A percentile compares a stretch with the other conserved stretches of the same genome.
Evolutionary conservation across 1,284 basidiomycete species (phyloP).

Genomic region (Exobasidium cylindrosporum): DNA sequence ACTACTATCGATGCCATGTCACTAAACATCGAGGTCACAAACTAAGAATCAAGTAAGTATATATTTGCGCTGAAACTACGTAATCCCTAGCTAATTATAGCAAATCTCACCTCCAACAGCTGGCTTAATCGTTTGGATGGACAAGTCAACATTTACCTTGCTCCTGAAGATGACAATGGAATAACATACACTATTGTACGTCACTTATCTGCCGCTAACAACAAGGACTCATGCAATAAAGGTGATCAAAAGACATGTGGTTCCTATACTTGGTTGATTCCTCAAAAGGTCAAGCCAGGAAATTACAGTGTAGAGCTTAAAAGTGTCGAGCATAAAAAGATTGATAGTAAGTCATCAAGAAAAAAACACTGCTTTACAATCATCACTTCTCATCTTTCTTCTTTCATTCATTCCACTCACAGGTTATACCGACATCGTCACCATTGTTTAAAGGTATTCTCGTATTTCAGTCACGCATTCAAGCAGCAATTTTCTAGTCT

Average conservation of each 20-base stretch:
- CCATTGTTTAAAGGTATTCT: too few species aligned
- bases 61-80: too few species aligned
- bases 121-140: slow-evolving; percentile 6
- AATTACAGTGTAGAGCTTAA: slow-evolving; percentile 2
- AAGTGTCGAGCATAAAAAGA: neutral
- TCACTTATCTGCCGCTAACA: neutral
- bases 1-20: slow-evolving; percentile 8
- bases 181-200: slow-evolving; percentile 5
- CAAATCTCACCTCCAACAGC: too few species aligned
- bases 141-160: neutral
- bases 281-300: neutral
- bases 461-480: too few species aligned
- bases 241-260: slow-evolving; percentile 1
- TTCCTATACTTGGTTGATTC: slow-evolving; percentile 1
- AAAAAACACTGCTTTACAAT: too few species aligned
- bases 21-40: neutral
- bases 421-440: slow-evolving; percentile 3
- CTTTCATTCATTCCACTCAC: neutral
- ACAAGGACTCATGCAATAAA: slow-evolving; percentile 2
- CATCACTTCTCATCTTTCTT: too few species aligned
- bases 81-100: too few species aligned
- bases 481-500: too few species aligned
- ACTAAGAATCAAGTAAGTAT: neutral
- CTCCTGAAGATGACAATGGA: neutral
- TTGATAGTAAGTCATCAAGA: neutral